Base-by-base conservation (phyloP, 140 eudicot species). In the Anethum foeniculum region DNA sequence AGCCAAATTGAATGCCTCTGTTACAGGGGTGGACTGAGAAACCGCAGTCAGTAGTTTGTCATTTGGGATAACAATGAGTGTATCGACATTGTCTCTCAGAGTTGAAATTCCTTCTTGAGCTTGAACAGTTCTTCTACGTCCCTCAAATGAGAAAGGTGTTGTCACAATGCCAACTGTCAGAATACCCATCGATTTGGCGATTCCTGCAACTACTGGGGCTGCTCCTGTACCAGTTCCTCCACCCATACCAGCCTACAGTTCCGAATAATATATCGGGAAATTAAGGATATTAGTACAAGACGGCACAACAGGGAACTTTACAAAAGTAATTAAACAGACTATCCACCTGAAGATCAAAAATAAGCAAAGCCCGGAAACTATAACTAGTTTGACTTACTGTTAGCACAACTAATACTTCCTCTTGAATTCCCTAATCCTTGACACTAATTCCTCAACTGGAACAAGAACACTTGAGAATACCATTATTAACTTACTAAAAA, bases 21-120 rank as follows among this genome's bases (percentile, higher is more conserved):
- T 90, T 43, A 95, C 97, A 67, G 98, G 97, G 14, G 98, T 95
- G 80, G 92, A 88, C 67, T 93, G 97, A n/a, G 99, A 89, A 86
- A 93, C 97, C 21, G 97, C 97, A 47, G 97, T 89, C 86, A 95
- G 80, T 80, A 95, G 86, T 77, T 95, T 95, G 84, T 95, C 99
- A 87, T 95, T 93, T 36, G 99, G 98, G 81, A 95, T 93, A 44
- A 95, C 93, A 64, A 95, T 95, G 38, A 95, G 83, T 30, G 99
- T 95, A 85, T 93, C 99, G 15, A 95, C 99, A 54, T 93, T 95
- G 68, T 93, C 98, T 83, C 99, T 88, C 83, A 95, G 83, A 79
- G 97, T 86, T 71, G 97, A 97, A 83, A 90, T 92, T 81, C 99
- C 99, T 93, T 95, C 99, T 89, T 93, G 99, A 64, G 99, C 99